Base-by-base conservation (phyloP, 345 rosid species). In the Eucalyptus paniculata region DNA sequence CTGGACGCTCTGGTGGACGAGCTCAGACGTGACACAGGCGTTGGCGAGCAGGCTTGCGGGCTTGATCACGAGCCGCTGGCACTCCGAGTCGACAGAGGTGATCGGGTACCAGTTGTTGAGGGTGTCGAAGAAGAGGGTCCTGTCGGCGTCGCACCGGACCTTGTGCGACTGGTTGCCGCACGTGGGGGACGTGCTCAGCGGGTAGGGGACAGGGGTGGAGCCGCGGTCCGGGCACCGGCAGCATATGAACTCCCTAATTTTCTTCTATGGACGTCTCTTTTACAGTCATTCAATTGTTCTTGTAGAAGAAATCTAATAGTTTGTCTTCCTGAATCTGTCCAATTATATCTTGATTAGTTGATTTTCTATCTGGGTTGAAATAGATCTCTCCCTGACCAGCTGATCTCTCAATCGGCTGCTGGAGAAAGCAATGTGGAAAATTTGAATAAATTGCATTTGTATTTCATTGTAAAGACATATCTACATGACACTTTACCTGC, bases 91-190 rank as follows among this genome's bases (percentile, higher is more conserved):
- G 87, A 94, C 87, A 88, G 92, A 86, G 42, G 69, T 86, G 91
- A 94, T 92, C 47, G 89, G 88, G 50, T 92, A 93, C 47, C 92
- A 91, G 89, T 69, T 92, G 88, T 93, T 93, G 88, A 92, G 44
- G 4, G 94, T 89, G 40, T 92, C 92, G 85, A 94, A 93, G 28
- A 89, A 7, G 34, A 94, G 92, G 9, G 90, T 24, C 5, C 90
- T 83, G 18, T 17, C 85, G 6, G 88, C 49, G 17, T 91, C 80
- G 86, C 96, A 95, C 30, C 89, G 89, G 87, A 94, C 87, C 86
- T 89, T 91, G 93, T 95, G 91, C 6, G 86, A 88, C 54, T 91
- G 95, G 88, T 94, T 93, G n/a, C 96, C 95, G 89, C 95, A 95
- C 21, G 72, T n/a, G 50, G 93, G 88, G 11, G 87, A 65, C 1